A percentile compares a stretch with the other conserved stretches of the same genome.
These are phyloP conservation scores for Cryptococcus sp. DNA, from an alignment of 1,284 basidiomycete species.

Conservation along the genomic window DNA sequence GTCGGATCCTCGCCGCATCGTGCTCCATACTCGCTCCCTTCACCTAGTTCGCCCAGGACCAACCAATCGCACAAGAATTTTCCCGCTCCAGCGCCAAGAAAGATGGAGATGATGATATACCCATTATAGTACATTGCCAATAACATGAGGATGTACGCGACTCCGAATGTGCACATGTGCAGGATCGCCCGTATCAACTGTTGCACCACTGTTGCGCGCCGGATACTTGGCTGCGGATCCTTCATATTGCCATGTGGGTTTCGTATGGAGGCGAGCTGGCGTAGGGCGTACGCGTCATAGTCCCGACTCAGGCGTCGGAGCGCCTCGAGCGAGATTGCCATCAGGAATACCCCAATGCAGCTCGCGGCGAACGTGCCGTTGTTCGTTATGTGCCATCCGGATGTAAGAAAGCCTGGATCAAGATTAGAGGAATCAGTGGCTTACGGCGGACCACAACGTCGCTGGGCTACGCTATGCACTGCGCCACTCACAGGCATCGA, in stretches of 20 bases:
- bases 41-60: background rate
- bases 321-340: conserved; percentile 28
- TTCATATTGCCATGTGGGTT: too few relatives aligned
- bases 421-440: background rate
- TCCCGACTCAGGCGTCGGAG: conserved; percentile 19
- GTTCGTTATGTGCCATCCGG: conserved; percentile 33
- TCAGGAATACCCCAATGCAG: conserved; percentile 29
- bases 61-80: conserved; percentile 44
- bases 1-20: background rate
- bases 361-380: conserved; percentile 33
- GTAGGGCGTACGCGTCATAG: conserved; percentile 26
- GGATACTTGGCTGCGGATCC: background rate
- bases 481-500: conserved; percentile 28
- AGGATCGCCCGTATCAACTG: conserved; percentile 30
- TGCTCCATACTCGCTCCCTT: background rate
- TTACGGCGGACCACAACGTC: background rate
- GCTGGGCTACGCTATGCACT: background rate
- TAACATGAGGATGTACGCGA: conserved; percentile 37
- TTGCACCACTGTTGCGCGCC: conserved; percentile 31
- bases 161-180: conserved; percentile 22
- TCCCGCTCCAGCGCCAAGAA: conserved; percentile 32
- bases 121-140: conserved; percentile 39
- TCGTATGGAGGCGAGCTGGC: conserved; percentile 13
- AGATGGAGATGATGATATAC: conserved; percentile 33
- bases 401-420: conserved; percentile 29